Conservation (phyloP, 1,284 basidiomycete species). For the Trichosporon faecale region DNA sequence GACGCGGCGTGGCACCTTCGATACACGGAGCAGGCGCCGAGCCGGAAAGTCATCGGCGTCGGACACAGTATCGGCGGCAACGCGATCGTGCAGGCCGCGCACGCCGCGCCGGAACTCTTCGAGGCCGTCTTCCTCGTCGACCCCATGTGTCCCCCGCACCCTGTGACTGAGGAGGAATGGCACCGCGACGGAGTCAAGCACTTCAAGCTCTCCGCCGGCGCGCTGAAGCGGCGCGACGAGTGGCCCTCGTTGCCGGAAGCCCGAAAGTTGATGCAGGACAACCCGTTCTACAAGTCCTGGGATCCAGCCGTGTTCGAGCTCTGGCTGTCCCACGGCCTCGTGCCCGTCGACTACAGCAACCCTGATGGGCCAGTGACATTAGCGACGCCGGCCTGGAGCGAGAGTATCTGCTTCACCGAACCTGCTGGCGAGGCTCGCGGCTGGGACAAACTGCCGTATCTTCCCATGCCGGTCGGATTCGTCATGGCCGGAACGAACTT, state of each 20-base stretch:
- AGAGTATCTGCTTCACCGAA: conserved; percentile 39
- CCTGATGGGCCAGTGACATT: conserved; percentile 29
- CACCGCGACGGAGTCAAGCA: neutral
- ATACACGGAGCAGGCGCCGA: conserved; percentile 45
- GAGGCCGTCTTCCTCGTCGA: conserved; percentile 73
- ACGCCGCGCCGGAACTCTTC: conserved; percentile 68
- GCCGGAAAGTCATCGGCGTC: conserved; percentile 56
- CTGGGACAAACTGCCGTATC: conserved; percentile 36
- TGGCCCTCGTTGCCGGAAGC: conserved; percentile 13
- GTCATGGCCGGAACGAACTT: conserved; percentile 26
- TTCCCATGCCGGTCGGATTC: conserved; percentile 39
- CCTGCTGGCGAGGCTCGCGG: conserved; percentile 32
- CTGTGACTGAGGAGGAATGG: conserved; percentile 10
- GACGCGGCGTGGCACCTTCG: conserved; percentile 36
- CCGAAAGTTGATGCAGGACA: conserved; percentile 56
- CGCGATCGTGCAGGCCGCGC: conserved; percentile 61
- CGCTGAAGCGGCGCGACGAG: conserved; percentile 52
- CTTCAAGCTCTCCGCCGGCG: conserved; percentile 47
- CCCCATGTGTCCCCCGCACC: conserved; percentile 54
- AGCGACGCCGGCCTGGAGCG: conserved; percentile 37
- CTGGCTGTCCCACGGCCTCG: conserved; percentile 67
- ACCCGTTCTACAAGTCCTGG: conserved; percentile 42
- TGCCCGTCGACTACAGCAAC: conserved; percentile 37
- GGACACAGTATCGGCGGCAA: conserved; percentile 82
- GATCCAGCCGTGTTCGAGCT: conserved; percentile 63